These are phyloP conservation scores for Saccharomycopsis sp. DNA, from an alignment of 805 yeast genomes.

Conservation along the genomic window DNA sequence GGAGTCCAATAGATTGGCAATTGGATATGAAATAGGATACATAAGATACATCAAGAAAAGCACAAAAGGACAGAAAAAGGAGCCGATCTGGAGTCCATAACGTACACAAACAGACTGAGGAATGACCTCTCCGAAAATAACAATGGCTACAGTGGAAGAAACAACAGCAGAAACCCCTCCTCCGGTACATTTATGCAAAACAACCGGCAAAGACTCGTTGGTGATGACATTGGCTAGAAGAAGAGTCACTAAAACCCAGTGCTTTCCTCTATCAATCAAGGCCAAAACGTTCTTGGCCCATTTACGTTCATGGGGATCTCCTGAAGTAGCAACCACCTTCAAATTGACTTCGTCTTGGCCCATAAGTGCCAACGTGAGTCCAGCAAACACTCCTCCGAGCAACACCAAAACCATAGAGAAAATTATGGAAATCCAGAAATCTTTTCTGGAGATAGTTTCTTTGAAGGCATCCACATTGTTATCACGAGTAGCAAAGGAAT, in stretches of 20 bases:
- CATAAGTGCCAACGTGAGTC: constrained; percentile 91
- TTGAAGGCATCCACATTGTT: neutral
- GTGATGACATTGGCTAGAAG: constrained; percentile 84
- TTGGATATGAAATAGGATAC: constrained; percentile 92
- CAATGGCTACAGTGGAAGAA: constrained; percentile 86
- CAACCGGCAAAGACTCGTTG: constrained; percentile 90
- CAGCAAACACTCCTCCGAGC: constrained; percentile 88
- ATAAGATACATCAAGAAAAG: constrained; percentile 74
- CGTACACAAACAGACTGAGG: constrained; percentile 93
- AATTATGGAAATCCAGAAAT: constrained; percentile 42
- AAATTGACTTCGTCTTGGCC: constrained; percentile 96
- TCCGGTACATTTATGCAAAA: constrained; percentile 84
- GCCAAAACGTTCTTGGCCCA: constrained; percentile 67
- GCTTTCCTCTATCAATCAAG: constrained; percentile 78
- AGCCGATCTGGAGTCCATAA: constrained; percentile 87
- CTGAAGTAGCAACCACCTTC: constrained; percentile 84
- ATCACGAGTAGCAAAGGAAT: neutral
- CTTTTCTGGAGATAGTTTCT: constrained; percentile 4
- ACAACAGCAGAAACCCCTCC: constrained; percentile 98
- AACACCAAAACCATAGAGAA: constrained; percentile 58
- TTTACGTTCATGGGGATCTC: constrained; percentile 60
- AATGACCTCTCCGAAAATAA: constrained; percentile 91
- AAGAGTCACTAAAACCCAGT: constrained; percentile 91
- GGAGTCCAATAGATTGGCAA: constrained; percentile 71
- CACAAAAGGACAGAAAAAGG: constrained; percentile 86